Percentiles rank a stretch among this genome's conserved stretches.
Conservation (phyloP, 164 flowering plant species). For the Kalanchoe fedtschenkoi region DNA sequence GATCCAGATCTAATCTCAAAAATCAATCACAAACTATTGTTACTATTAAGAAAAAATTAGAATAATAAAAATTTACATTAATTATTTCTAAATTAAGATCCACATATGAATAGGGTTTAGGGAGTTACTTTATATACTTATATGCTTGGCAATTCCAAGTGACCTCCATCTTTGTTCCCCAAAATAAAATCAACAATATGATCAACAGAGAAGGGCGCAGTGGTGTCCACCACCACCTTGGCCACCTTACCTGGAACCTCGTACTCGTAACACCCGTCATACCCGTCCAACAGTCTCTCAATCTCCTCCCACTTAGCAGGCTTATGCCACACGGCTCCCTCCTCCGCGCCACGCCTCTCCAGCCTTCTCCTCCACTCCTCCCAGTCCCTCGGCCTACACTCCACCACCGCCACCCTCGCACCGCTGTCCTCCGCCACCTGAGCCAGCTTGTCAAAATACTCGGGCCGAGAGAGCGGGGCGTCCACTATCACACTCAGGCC, state of each 20-base stretch:
- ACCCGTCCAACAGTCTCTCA: slow-evolving; percentile 42
- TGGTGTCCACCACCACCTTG: slow-evolving; percentile 50
- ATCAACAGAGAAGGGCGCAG: slow-evolving; percentile 17
- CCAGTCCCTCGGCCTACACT: slow-evolving; percentile 50
- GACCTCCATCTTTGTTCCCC: background rate
- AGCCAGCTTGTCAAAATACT: slow-evolving; percentile 36
- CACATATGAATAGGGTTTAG: too few relatives aligned
- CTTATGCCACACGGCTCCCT: slow-evolving; percentile 53
- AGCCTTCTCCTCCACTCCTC: slow-evolving; percentile 56
- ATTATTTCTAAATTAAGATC: too few relatives aligned
- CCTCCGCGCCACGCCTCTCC: slow-evolving; percentile 23
- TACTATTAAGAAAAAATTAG: too few relatives aligned
- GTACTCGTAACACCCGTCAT: slow-evolving; percentile 54
- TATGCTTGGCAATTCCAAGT: too few relatives aligned
- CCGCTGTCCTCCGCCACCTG: slow-evolving; percentile 19
- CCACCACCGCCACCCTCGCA: slow-evolving; percentile 37
- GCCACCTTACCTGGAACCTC: slow-evolving; percentile 46
- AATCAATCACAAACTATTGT: too few relatives aligned
- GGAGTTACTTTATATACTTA: too few relatives aligned
- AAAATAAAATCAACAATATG: slow-evolving; percentile 18
- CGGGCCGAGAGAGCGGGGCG: slow-evolving; percentile 54
- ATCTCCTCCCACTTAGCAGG: slow-evolving; percentile 64
- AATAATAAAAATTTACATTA: too few relatives aligned
- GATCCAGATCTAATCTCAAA: too few relatives aligned
- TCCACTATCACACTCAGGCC: slow-evolving; percentile 65